Evolutionary conservation across 1,284 basidiomycete species (phyloP).

Genomic region (Sporisorium scitamineum): DNA sequence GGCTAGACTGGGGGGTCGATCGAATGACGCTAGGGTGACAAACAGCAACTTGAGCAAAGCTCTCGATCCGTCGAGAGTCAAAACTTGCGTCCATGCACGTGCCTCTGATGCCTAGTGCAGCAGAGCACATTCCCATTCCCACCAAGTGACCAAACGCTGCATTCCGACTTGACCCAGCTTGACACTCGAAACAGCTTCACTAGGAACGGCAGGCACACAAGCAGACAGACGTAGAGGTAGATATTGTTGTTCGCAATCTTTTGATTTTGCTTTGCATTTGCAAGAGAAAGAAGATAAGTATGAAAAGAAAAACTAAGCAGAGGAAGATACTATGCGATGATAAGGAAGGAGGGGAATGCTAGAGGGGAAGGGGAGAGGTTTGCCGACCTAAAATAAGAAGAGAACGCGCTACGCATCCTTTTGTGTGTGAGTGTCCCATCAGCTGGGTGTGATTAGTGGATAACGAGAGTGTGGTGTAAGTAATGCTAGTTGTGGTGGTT

Average conservation of each 20-base stretch:
- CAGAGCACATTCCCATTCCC: too few species aligned
- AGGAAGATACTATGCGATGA: slow-evolving; percentile 18
- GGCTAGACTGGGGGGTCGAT: too few species aligned
- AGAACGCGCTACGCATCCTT: slow-evolving; percentile 13
- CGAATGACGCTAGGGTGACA: too few species aligned
- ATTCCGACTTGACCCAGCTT: too few species aligned
- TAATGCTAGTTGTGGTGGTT: slow-evolving; percentile 26
- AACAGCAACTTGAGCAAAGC: too few species aligned
- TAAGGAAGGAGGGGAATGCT: background rate
- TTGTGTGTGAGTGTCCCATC: slow-evolving; percentile 5
- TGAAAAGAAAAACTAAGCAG: slow-evolving; percentile 26
- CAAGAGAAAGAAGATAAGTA: slow-evolving; percentile 24
- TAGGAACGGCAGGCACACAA: background rate
- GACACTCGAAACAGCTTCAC: background rate
- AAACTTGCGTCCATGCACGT: background rate
- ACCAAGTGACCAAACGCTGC: too few species aligned
- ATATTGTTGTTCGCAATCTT: slow-evolving; percentile 35
- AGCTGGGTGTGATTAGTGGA: slow-evolving; percentile 14
- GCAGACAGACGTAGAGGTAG: background rate
- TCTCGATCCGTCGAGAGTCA: too few species aligned
- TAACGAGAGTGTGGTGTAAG: slow-evolving; percentile 1
- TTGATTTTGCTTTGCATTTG: slow-evolving; percentile 45
- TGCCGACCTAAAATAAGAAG: slow-evolving; percentile 18
- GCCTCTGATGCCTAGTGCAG: too few species aligned
- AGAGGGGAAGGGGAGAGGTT: slow-evolving; percentile 8